A percentile compares a stretch with the other conserved stretches of the same genome.
These are phyloP conservation scores for Tolypocladium guangdongense DNA, from an alignment of 2,329 filamentous ascomycete genomes.

Conservation along the genomic window DNA sequence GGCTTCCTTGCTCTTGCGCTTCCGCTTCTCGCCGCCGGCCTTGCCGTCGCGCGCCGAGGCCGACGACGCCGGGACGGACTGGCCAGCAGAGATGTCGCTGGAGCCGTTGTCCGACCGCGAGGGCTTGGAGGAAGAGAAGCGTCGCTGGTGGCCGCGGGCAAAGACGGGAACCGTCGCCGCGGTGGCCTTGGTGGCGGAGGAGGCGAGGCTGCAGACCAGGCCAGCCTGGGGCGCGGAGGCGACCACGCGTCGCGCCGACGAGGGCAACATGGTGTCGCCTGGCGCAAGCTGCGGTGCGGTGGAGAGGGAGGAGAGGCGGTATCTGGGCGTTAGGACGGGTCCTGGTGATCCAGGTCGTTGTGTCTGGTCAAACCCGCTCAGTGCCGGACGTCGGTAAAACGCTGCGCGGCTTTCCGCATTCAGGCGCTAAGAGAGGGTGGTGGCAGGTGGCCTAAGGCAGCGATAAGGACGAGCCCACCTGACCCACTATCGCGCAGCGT, in stretches of 20 bases:
- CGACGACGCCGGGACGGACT: conserved; percentile 37
- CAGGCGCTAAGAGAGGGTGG: neutral
- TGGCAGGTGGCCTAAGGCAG: conserved; percentile 22
- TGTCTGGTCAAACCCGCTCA: conserved; percentile 22
- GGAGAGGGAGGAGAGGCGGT: conserved; percentile 7
- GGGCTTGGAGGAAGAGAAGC: conserved; percentile 52
- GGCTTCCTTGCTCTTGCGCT: conserved; percentile 45
- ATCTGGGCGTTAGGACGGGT: conserved; percentile 16
- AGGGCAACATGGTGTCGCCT: conserved; percentile 38
- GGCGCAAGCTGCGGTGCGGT: conserved; percentile 7
- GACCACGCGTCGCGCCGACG: conserved; percentile 44
- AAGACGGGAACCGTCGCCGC: conserved; percentile 23
- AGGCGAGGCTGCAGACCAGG: conserved; percentile 30
- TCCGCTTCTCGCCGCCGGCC: conserved; percentile 40
- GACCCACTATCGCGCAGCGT: neutral
- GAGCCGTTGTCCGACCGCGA: conserved; percentile 47
- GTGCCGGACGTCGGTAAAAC: conserved; percentile 15
- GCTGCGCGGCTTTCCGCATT: conserved; percentile 3
- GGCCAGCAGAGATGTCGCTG: conserved; percentile 36
- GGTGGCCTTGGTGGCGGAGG: conserved; percentile 27
- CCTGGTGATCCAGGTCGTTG: conserved; percentile 21
- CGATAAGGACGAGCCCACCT: conserved; percentile 11
- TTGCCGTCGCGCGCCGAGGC: conserved; percentile 31
- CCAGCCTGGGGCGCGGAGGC: conserved; percentile 33
- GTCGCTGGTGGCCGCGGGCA: conserved; percentile 36